A percentile compares a stretch with the other conserved stretches of the same genome.
Evolutionary conservation across 768 basidiomycete species (phyloP).

Genomic region (Pleurotus djamor): DNA sequence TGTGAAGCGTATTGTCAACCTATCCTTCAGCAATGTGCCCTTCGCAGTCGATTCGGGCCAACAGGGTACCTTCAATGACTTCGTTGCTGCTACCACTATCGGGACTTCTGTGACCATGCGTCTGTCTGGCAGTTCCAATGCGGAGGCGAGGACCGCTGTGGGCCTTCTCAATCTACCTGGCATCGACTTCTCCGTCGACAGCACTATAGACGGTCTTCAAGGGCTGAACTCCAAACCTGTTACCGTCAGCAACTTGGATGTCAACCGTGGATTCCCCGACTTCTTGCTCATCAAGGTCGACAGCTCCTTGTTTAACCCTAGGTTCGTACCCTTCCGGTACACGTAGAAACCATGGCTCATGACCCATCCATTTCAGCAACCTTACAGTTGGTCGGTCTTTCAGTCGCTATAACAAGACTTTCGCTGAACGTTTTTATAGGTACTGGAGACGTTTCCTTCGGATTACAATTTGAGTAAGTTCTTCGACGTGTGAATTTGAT

Average conservation of each 20-base stretch:
- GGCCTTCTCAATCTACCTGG: constrained; percentile 57
- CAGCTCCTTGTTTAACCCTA: constrained; percentile 64
- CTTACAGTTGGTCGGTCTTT: constrained; percentile 36
- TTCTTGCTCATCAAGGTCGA: constrained; percentile 68
- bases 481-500: neutral
- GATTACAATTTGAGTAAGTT: constrained; percentile 52
- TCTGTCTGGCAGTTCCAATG: constrained; percentile 53
- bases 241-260: constrained; percentile 56
- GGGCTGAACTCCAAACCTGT: constrained; percentile 60
- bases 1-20: constrained; percentile 54
- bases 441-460: constrained; percentile 64
- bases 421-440: constrained; percentile 34
- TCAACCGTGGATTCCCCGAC: constrained; percentile 63
- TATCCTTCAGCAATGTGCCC: constrained; percentile 58
- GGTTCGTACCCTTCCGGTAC: too few species aligned
- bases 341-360: too few species aligned
- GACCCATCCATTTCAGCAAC: too few species aligned
- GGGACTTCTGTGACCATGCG: constrained; percentile 41
- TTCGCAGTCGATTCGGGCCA: constrained; percentile 50
- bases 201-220: constrained; percentile 60
- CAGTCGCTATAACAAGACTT: neutral
- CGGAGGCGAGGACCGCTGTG: constrained; percentile 62
- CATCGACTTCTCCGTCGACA: constrained; percentile 59
- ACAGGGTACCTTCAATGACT: constrained; percentile 54
- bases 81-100: constrained; percentile 59